phyloP scores from a whole-genome alignment of 2,329 filamentous ascomycete species.

The Karstenula rhodostoma region DNA sequence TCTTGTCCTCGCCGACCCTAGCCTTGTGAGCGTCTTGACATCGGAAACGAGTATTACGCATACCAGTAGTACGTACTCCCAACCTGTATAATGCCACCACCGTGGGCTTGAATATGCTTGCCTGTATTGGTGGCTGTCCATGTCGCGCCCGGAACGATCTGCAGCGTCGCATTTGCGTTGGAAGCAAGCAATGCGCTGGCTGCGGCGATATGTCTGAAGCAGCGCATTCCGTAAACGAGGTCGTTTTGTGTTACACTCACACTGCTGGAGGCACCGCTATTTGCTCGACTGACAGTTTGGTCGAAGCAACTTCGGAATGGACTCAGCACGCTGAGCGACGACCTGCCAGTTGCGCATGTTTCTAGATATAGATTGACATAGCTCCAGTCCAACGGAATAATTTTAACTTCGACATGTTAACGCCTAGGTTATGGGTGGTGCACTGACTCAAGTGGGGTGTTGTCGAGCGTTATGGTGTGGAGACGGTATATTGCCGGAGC shows the following conservation, averaged over 20 bases:
- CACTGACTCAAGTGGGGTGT: neutral
- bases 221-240: conserved; percentile 29
- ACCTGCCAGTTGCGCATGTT: neutral
- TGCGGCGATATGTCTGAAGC: conserved; percentile 15
- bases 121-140: conserved; percentile 54
- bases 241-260: neutral
- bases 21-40: neutral
- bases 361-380: neutral
- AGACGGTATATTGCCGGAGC: conserved; percentile 1
- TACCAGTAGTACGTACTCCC: conserved; percentile 66
- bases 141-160: conserved; percentile 51
- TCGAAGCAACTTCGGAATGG: too few species aligned
- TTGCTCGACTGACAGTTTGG: too few species aligned
- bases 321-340: too few species aligned
- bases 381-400: neutral
- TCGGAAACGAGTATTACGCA: neutral
- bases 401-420: neutral
- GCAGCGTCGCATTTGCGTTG: conserved; percentile 40
- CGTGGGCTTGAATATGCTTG: conserved; percentile 71
- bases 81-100: conserved; percentile 68
- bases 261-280: too few species aligned
- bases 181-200: conserved; percentile 28
- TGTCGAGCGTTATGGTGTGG: neutral
- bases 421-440: neutral
- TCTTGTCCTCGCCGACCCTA: conserved; percentile 74